Evolutionary conservation across 2,329 filamentous ascomycete genomes (phyloP).

Genomic region (Erysiphe neolycopersici): DNA sequence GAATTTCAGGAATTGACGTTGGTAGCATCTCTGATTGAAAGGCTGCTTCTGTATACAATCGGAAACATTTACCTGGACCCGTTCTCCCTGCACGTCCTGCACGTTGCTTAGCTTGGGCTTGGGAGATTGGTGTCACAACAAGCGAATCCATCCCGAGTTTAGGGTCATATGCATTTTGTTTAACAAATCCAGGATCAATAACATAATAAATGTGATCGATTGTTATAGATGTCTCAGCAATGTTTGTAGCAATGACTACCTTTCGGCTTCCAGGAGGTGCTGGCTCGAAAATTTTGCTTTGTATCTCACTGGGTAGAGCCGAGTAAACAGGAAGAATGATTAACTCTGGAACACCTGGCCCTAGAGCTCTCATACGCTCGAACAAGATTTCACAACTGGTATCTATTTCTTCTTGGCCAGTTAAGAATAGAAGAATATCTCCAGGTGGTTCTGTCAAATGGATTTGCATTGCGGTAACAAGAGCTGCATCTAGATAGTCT

Average conservation of each 20-base stretch:
- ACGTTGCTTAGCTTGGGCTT: constrained; percentile 86
- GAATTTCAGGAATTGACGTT: constrained; percentile 87
- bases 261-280: constrained; percentile 67
- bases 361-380: constrained; percentile 89
- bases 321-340: constrained; percentile 93
- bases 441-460: constrained; percentile 77
- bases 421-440: constrained; percentile 91
- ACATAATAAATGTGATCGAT: constrained; percentile 97
- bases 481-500: constrained; percentile 77
- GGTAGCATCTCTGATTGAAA: constrained; percentile 95
- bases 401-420: constrained; percentile 94
- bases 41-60: constrained; percentile 81
- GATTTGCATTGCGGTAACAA: constrained; percentile 97
- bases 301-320: constrained; percentile 75
- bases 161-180: constrained; percentile 89
- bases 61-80: constrained; percentile 85
- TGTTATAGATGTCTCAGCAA: constrained; percentile 91
- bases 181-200: constrained; percentile 89
- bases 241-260: constrained; percentile 94
- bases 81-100: constrained; percentile 83
- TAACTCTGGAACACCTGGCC: constrained; percentile 70
- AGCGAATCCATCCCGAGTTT: constrained; percentile 96
- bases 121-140: constrained; percentile 84
- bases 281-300: constrained; percentile 82
- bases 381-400: constrained; percentile 77